Evolutionary conservation across 108 stramenopile species (phyloP).

Genomic region (Craspedostauros australis): DNA sequence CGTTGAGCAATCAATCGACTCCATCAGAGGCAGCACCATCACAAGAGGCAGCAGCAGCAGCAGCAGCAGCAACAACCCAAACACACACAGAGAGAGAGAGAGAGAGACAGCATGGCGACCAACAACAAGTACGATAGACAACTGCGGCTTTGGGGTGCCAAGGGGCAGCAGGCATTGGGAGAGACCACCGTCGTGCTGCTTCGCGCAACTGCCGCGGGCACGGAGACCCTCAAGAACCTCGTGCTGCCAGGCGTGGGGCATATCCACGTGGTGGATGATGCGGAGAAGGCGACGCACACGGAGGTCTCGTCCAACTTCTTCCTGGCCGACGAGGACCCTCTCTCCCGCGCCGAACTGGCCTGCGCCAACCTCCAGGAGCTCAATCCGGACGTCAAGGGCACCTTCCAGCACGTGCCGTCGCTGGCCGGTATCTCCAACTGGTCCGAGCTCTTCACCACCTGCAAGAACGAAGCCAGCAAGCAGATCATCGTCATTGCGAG

Average conservation of each 20-base stretch:
- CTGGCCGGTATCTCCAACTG: background rate
- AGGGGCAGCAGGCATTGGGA: constrained; percentile 78
- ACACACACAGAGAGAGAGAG: too few relatives aligned
- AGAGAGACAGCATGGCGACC: constrained; percentile 90
- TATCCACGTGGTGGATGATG: constrained; percentile 87
- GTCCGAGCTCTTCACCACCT: background rate
- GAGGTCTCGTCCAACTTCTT: constrained; percentile 72
- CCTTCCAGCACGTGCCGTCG: constrained; percentile 24
- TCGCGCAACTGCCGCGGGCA: constrained; percentile 85
- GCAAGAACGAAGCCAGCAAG: background rate
- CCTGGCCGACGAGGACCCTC: constrained; percentile 9
- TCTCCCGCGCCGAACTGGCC: constrained; percentile 32
- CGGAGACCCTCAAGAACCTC: constrained; percentile 97
- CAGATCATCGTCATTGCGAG: constrained; percentile 79
- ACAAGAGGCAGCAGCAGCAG: too few relatives aligned
- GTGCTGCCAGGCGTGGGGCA: constrained; percentile 96
- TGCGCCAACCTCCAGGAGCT: constrained; percentile 50
- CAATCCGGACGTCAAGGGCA: constrained; percentile 77
- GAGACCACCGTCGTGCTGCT: constrained; percentile 65
- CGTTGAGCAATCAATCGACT: too few relatives aligned
- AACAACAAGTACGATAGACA: constrained; percentile 99
- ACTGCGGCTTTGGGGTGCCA: constrained; percentile 96
- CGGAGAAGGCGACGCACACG: constrained; percentile 25
- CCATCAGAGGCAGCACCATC: too few relatives aligned
- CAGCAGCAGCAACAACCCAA: too few relatives aligned